Conservation (phyloP, 2,329 filamentous ascomycete species). For the Nemania abortiva region DNA sequence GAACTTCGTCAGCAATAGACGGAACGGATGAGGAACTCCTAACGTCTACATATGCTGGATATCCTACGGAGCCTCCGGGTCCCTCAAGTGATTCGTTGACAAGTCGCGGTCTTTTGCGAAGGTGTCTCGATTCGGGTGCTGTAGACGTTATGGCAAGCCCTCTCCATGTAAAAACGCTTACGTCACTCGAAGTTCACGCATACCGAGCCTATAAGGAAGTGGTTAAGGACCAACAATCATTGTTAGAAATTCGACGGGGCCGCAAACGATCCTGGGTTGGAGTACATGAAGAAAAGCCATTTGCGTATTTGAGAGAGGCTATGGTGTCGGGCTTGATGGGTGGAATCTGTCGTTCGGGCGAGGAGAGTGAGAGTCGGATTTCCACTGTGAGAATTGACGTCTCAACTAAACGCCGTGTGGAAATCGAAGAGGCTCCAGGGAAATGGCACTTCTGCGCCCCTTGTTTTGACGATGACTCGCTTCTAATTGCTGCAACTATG, state of each 20-base stretch:
- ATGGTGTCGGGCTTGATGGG: slow-evolving; percentile 95
- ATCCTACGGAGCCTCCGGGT: slow-evolving; percentile 44
- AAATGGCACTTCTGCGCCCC: slow-evolving; percentile 92
- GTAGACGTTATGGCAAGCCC: slow-evolving; percentile 87
- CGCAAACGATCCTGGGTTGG: slow-evolving; percentile 94
- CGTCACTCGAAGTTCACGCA: slow-evolving; percentile 82
- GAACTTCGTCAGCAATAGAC: slow-evolving; percentile 49
- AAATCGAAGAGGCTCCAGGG: slow-evolving; percentile 77
- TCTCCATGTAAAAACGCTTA: slow-evolving; percentile 77
- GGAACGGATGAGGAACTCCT: slow-evolving; percentile 47
- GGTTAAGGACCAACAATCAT: slow-evolving; percentile 76
- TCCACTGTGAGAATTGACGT: slow-evolving; percentile 76
- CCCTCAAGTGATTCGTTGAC: slow-evolving; percentile 53
- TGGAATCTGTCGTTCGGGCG: slow-evolving; percentile 80
- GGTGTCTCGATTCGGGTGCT: slow-evolving; percentile 87
- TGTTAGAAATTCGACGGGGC: slow-evolving; percentile 78
- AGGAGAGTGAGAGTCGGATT: slow-evolving; percentile 73
- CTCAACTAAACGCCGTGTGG: slow-evolving; percentile 70
- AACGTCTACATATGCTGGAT: slow-evolving; percentile 43
- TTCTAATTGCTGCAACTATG: slow-evolving; percentile 83
- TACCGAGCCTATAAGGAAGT: slow-evolving; percentile 85
- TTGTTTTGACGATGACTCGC: slow-evolving; percentile 88
- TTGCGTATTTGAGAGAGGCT: slow-evolving; percentile 88
- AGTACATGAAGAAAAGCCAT: slow-evolving; percentile 84
- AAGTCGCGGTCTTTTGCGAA: slow-evolving; percentile 67